Evolutionary conservation across 2,329 filamentous ascomycete genomes (phyloP).

Genomic region (Paecilomyces sp.): DNA sequence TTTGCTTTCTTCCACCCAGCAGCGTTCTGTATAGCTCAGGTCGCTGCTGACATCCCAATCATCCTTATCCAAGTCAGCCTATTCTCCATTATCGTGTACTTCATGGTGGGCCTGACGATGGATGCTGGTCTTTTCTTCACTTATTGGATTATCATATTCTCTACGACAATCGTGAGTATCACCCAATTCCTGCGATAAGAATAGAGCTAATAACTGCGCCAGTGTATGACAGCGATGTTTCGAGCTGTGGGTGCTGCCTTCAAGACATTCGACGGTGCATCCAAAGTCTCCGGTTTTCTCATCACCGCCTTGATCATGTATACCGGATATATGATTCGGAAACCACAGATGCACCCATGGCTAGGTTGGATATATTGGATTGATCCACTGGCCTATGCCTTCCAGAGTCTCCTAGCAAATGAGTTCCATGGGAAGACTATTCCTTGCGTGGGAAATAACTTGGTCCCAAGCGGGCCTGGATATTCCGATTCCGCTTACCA

Average conservation of each 20-base stretch:
- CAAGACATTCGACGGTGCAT: constrained; percentile 51
- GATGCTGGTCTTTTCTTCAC: constrained; percentile 54
- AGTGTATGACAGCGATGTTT: constrained; percentile 54
- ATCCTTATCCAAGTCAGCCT: constrained; percentile 53
- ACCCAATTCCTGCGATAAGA: background rate
- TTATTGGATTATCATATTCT: constrained; percentile 50
- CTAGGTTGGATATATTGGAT: constrained; percentile 42
- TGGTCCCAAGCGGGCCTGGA: constrained; percentile 27
- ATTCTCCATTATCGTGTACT: constrained; percentile 56
- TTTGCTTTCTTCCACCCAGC: constrained; percentile 53
- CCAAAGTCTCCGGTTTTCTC: constrained; percentile 43
- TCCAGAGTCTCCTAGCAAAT: constrained; percentile 29
- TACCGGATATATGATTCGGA: constrained; percentile 38
- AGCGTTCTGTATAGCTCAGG: constrained; percentile 37
- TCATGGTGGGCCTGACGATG: constrained; percentile 52
- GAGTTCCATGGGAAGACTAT: constrained; percentile 30
- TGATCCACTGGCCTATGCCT: constrained; percentile 31
- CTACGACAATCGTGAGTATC: constrained; percentile 43
- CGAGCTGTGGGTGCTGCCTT: constrained; percentile 51
- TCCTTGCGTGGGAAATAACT: constrained; percentile 27
- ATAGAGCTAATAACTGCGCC: constrained; percentile 6
- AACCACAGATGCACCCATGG: constrained; percentile 47
- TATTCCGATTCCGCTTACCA: constrained; percentile 12
- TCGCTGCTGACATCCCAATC: constrained; percentile 46
- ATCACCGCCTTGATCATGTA: constrained; percentile 33